Evolutionary conservation across 2,329 filamentous ascomycete genomes (phyloP), one percentile per base, ranked within the genome.

Genomic region (Colletotrichum spaethianum): DNA sequence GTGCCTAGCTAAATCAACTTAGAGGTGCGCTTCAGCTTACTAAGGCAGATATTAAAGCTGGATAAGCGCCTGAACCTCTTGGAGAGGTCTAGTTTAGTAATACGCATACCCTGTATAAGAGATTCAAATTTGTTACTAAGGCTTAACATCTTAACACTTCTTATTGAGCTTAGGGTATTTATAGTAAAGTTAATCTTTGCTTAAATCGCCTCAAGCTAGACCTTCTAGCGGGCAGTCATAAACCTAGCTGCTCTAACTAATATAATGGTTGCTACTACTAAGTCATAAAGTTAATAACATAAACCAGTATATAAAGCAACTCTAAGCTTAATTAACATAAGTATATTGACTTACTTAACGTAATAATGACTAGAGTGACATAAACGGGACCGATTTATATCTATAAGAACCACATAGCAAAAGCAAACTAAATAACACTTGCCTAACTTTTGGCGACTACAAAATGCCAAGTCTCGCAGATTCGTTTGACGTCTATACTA

Each of bases 131-230:
- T 79, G 42, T 79, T 76, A 40, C 52, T 59, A 59, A 67, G 55
- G 42, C 63, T 42, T 42, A 60, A 12, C 63, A 67, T 67, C 56
- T 66, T 66, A 31, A 67, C 16, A 61, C 53, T 52, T 67, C 46
- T 67, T 42, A 60, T 60, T 55, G 44, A 67, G 63, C 53, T 46
- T 48, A 66, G 52, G 62, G 50, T 33, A 33, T 59, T 26, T 50
- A 44, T 31, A 26, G 63, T 66, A 66, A 66, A 66, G 38, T 59
- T 59, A 50, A 66, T 38, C 63, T 52, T 66, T 23, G 16, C 53
- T 59, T 67, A 33, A 50, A 61, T 40, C 14, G 85, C 85, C 59
- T 84, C 80, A 33, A 88, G 80, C 87, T 87, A 89, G 16, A 78
- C 75, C 6, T 81, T 82, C 63, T 67, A 55, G 53, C 63, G 55